These are phyloP conservation scores for Cytospora mali DNA, from an alignment of 2,329 filamentous ascomycete species.

Conservation along the genomic window DNA sequence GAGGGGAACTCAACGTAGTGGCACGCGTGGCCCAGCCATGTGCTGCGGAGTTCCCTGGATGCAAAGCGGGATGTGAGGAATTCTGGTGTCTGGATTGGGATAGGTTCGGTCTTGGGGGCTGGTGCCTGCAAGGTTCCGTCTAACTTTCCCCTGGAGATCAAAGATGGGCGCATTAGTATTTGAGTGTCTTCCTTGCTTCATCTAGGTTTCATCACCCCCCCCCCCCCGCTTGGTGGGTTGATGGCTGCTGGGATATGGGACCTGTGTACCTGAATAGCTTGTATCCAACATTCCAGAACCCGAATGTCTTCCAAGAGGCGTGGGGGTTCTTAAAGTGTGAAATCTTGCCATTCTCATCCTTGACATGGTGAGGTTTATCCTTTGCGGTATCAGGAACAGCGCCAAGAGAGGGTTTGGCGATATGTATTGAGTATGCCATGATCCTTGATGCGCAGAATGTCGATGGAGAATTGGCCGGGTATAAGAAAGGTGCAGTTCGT, in stretches of 20 bases:
- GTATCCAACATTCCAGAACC: slow-evolving; percentile 29
- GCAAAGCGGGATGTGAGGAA: slow-evolving; percentile 66
- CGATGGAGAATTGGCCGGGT: background rate
- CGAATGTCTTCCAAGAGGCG: slow-evolving; percentile 44
- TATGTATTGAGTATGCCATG: slow-evolving; percentile 34
- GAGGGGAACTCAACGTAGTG: slow-evolving; percentile 89
- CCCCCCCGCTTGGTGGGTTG: background rate
- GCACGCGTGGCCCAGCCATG: slow-evolving; percentile 94
- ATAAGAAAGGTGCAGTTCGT: background rate
- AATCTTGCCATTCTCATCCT: slow-evolving; percentile 42
- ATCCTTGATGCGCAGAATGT: background rate
- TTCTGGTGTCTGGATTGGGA: slow-evolving; percentile 66
- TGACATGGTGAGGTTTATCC: slow-evolving; percentile 52
- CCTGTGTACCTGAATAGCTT: background rate
- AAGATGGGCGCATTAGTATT: background rate
- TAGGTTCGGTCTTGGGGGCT: slow-evolving; percentile 65
- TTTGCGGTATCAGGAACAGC: slow-evolving; percentile 46
- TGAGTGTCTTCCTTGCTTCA: too few relatives aligned
- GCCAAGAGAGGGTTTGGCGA: slow-evolving; percentile 41
- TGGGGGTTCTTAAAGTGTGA: slow-evolving; percentile 55
- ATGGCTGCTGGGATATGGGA: too few relatives aligned
- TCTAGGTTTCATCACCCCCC: background rate
- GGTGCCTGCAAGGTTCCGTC: slow-evolving; percentile 50
- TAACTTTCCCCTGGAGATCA: slow-evolving; percentile 20
- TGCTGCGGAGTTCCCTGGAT: slow-evolving; percentile 71